A percentile compares a stretch with the other conserved stretches of the same genome.
phyloP scores from a whole-genome alignment of 495 filamentous ascomycete species.

The Aspergillus sclerotioniger region DNA sequence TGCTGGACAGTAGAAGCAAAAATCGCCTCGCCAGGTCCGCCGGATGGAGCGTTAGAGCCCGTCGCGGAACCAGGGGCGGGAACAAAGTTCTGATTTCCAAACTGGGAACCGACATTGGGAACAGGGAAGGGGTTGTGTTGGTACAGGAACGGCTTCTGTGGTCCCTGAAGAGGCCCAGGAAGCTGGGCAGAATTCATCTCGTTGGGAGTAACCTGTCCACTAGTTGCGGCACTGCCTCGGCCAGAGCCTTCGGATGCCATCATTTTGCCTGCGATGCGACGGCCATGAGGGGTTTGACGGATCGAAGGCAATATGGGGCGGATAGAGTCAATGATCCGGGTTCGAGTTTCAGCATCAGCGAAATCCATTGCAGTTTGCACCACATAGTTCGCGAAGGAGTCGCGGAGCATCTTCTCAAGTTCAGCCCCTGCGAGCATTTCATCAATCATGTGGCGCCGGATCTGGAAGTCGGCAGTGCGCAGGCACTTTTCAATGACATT shows the following conservation, averaged over 20 bases:
- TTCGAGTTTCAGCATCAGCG: conserved; percentile 66
- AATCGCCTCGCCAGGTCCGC: conserved; percentile 29
- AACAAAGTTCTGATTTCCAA: conserved; percentile 28
- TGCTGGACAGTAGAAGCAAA: conserved; percentile 28
- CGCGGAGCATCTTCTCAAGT: conserved; percentile 81
- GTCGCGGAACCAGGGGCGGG: conserved; percentile 31
- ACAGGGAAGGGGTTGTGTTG: conserved; percentile 27
- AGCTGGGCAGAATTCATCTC: conserved; percentile 37
- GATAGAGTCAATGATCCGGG: conserved; percentile 73
- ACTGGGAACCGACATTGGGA: conserved; percentile 24
- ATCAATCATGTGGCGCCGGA: conserved; percentile 76
- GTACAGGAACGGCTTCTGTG: conserved; percentile 34
- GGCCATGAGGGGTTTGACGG: conserved; percentile 86
- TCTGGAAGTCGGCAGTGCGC: conserved; percentile 65
- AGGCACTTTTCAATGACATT: conserved; percentile 99
- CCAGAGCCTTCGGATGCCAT: conserved; percentile 39
- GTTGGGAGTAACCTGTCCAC: conserved; percentile 39
- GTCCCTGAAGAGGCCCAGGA: conserved; percentile 29
- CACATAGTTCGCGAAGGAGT: conserved; percentile 95
- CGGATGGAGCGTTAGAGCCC: conserved; percentile 31
- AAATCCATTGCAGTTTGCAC: conserved; percentile 95
- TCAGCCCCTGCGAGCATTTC: conserved; percentile 75
- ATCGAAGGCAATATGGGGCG: conserved; percentile 80
- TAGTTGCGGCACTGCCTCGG: conserved; percentile 33
- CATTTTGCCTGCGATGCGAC: conserved; percentile 87